Percentiles rank a stretch among this genome's conserved stretches.
Conservation (phyloP, 805 yeast genomes). For the Kregervanrija fluxuum region DNA sequence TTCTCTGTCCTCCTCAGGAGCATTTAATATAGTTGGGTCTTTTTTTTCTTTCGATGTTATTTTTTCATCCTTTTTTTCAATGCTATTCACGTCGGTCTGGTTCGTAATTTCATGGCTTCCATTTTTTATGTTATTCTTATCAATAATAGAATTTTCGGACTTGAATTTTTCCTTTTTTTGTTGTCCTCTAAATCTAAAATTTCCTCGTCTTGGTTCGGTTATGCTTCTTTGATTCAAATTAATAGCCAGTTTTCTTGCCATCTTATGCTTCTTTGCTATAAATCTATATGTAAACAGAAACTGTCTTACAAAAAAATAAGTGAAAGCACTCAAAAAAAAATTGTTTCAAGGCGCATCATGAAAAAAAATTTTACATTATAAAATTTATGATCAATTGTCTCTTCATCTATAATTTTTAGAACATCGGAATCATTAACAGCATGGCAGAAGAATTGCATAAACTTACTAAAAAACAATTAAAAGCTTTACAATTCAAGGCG, state of each 20-base stretch:
- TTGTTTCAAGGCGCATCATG: slow-evolving; percentile 2
- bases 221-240: slow-evolving; percentile 3
- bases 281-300: not conserved
- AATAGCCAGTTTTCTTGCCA: slow-evolving; percentile 12
- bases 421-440: not conserved
- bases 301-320: not conserved
- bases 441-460: slow-evolving; percentile 26
- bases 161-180: not conserved
- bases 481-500: slow-evolving; percentile 51
- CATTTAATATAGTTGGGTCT: not conserved
- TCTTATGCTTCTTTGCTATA: not conserved
- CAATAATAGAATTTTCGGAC: too few species aligned
- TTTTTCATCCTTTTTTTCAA: not conserved
- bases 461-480: slow-evolving; percentile 58
- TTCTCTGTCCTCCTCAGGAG: slow-evolving; percentile 1
- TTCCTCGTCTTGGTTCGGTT: not conserved
- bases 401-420: not conserved
- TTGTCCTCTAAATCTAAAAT: not conserved
- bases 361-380: not conserved
- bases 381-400: not conserved
- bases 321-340: not conserved
- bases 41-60: not conserved
- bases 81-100: not conserved
- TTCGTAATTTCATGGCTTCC: not conserved
- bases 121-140: not conserved